Conservation (phyloP, 306 rosid species). For the Corylus heterophylla region DNA sequence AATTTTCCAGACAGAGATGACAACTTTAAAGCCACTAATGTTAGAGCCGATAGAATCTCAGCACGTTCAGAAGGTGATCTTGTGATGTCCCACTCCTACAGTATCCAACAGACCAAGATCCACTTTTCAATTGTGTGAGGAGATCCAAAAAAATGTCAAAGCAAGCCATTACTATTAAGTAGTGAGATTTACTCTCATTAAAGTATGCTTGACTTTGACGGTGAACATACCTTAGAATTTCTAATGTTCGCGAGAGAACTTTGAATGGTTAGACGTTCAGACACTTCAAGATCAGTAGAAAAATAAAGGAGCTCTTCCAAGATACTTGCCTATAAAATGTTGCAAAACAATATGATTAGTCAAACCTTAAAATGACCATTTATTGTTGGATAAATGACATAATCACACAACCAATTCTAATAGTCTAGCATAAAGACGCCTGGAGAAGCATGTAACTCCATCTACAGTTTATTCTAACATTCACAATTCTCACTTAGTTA, state of each 20-base stretch:
- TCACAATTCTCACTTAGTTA: background rate
- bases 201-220: slow-evolving; percentile 8
- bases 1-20: slow-evolving; percentile 45
- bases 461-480: background rate
- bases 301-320: slow-evolving; percentile 48
- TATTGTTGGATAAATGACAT: background rate
- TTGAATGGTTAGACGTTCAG: slow-evolving; percentile 33
- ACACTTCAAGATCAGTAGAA: slow-evolving; percentile 33
- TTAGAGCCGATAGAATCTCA: slow-evolving; percentile 39
- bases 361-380: background rate
- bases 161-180: slow-evolving; percentile 2
- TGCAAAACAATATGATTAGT: slow-evolving; percentile 14
- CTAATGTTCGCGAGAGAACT: slow-evolving; percentile 38
- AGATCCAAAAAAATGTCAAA: slow-evolving; percentile 7
- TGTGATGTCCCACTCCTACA: slow-evolving; percentile 50
- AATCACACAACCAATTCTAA: background rate
- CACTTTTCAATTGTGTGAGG: background rate
- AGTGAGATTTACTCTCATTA: no score
- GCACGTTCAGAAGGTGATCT: slow-evolving; percentile 46
- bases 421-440: background rate
- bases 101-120: slow-evolving; percentile 17
- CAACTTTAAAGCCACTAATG: slow-evolving; percentile 37
- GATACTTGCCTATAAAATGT: slow-evolving; percentile 41
- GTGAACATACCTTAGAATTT: slow-evolving; percentile 38
- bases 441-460: background rate